Evolutionary conservation across 805 yeast species (phyloP).

Genomic region (Henningerozyma blattae): DNA sequence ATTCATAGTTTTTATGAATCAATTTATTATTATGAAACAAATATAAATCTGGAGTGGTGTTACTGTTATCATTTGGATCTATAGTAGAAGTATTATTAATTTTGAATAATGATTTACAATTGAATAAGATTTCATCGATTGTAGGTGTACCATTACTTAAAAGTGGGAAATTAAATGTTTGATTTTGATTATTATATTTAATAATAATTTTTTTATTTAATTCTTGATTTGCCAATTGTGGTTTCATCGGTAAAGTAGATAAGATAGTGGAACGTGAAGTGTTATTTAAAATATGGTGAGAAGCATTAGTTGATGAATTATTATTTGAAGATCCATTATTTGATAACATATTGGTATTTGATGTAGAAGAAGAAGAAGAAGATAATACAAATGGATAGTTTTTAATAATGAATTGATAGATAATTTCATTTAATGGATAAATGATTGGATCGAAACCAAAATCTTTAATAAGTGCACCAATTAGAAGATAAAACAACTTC

Average conservation of each 20-base stretch:
- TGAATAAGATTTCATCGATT: slow-evolving; percentile 60
- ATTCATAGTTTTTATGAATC: slow-evolving; percentile 34
- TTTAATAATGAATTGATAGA: slow-evolving; percentile 40
- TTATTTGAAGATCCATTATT: not conserved
- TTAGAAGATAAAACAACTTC: slow-evolving; percentile 40
- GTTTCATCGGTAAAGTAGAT: slow-evolving; percentile 24
- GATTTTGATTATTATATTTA: slow-evolving; percentile 38
- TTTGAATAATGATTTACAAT: slow-evolving; percentile 64
- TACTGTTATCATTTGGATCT: slow-evolving; percentile 53
- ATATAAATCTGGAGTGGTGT: too few species aligned
- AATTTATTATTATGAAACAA: slow-evolving; percentile 20
- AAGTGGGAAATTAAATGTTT: slow-evolving; percentile 56
- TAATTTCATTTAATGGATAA: slow-evolving; percentile 53
- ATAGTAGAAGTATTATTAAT: too few species aligned
- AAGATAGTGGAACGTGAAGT: slow-evolving; percentile 10
- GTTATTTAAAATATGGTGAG: not conserved
- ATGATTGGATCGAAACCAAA: slow-evolving; percentile 69
- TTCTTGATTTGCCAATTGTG: slow-evolving; percentile 26
- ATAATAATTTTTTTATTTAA: slow-evolving; percentile 31
- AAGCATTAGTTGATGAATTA: not conserved
- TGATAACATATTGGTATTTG: not conserved
- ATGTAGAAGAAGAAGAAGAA: not conserved
- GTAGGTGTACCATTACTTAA: slow-evolving; percentile 72
- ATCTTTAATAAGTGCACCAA: slow-evolving; percentile 66
- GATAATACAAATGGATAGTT: slow-evolving; percentile 44